A percentile compares a stretch with the other conserved stretches of the same genome.
Conservation (phyloP, 805 yeast species). For the Candida chauliodis region DNA sequence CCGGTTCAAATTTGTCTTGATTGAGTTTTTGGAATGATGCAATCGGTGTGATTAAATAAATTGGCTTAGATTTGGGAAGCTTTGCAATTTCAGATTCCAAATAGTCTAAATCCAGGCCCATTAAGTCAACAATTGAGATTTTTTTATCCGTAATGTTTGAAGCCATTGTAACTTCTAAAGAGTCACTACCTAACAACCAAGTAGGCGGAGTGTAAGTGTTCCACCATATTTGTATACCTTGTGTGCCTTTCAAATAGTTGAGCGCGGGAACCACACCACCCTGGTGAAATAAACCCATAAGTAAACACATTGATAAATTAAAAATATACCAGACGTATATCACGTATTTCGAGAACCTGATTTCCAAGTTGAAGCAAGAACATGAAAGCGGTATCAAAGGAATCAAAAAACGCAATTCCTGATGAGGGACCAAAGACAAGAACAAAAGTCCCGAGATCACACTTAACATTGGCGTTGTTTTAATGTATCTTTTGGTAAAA, state of each 20-base stretch:
- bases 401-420: conserved; percentile 81
- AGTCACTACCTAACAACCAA: conserved; percentile 57
- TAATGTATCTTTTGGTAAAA: conserved; percentile 39
- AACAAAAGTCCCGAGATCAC: conserved; percentile 57
- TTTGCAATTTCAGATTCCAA: conserved; percentile 13
- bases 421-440: conserved; percentile 81
- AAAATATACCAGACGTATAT: conserved; percentile 57
- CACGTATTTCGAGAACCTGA: conserved; percentile 14
- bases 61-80: conserved; percentile 3
- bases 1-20: conserved; percentile 12
- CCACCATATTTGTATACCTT: conserved; percentile 72
- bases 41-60: conserved; percentile 36
- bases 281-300: conserved; percentile 86
- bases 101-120: conserved; percentile 38
- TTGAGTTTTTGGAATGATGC: conserved; percentile 29
- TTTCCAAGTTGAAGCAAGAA: conserved; percentile 48
- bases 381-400: conserved; percentile 75
- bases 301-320: conserved; percentile 52
- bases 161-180: conserved; percentile 12
- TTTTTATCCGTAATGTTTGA: conserved; percentile 12
- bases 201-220: conserved; percentile 91
- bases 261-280: conserved; percentile 81
- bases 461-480: conserved; percentile 56
- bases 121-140: conserved; percentile 40
- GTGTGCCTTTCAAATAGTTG: conserved; percentile 28